Evolutionary conservation across 169 alveolate species (phyloP), one percentile per base, ranked within the genome.

Genomic region (Perkinsus marinus): DNA sequence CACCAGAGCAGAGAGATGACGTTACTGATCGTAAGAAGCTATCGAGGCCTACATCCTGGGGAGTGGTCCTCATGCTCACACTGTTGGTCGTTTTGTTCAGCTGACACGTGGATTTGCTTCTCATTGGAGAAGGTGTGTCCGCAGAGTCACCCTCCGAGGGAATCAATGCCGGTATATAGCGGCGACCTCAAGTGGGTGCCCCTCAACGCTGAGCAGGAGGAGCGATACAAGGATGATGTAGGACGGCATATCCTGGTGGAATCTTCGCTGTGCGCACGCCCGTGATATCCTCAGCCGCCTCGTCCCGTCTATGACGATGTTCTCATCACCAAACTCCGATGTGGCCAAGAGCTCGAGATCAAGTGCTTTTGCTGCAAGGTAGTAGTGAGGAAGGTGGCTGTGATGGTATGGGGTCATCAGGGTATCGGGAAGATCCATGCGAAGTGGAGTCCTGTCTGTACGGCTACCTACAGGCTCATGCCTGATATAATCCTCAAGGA

Each of bases 391-490:
- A 30, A 13, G 9, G 79, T 13, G 22, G 26, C 26, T 0, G 95
- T 96, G 93, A 96, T 94, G 47, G 93, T 96, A 37, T 93, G 94
- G 43, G 96, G 98, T 94, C 96, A 93, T 90, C 96, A 97, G 95
- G 97, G 97, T 34, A 95, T 95, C 37, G 99, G 99, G 38, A 94
- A 94, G 92, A 94, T 94, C 19, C 99, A 97, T 95, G 98, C 99
- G 22, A 97, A 97, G 95, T 97, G 99, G 98, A 96, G 98, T 89
- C 99, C 99, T 9, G 99, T 97, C 22, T 95, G 97, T 39, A 97
- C 99, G 43, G 98, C 99, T 36, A 96, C 93, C 91, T 97, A 97
- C 93, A 94, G 97, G 92, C 95, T 97, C 69, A 90, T 96, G 92
- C 97, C 98, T 92, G 94, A 68, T 90, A 91, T 69, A 37, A 91